Evolutionary conservation across 1,284 basidiomycete genomes (phyloP).

Genomic region (Naganishia sp.): DNA sequence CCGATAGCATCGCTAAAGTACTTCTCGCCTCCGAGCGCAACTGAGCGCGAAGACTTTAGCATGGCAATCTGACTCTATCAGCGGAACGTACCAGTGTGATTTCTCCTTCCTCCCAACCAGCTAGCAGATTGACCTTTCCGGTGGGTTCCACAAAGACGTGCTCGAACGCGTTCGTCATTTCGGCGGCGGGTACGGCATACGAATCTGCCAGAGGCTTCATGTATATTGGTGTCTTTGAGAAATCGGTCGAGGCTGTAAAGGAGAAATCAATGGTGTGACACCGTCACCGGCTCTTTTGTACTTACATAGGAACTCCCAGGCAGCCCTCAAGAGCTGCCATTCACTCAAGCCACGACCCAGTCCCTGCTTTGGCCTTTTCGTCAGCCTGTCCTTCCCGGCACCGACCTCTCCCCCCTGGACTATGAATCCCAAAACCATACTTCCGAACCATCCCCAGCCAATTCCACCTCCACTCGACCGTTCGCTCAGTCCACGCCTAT

Average conservation of each 20-base stretch:
- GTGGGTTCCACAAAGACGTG: conserved; percentile 75
- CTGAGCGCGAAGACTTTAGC: conserved; percentile 53
- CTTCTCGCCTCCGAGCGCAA: conserved; percentile 72
- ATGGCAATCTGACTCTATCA: neutral
- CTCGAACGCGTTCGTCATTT: conserved; percentile 47
- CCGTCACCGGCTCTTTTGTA: conserved; percentile 55
- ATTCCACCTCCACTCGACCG: conserved; percentile 69
- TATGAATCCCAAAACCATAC: conserved; percentile 68
- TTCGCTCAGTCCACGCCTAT: conserved; percentile 71
- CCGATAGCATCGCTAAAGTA: conserved; percentile 62
- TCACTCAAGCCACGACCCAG: conserved; percentile 58
- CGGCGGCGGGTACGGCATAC: conserved; percentile 43
- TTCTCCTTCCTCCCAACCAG: conserved; percentile 65
- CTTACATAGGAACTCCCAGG: conserved; percentile 51
- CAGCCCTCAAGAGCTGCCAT: conserved; percentile 50
- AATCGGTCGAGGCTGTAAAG: conserved; percentile 68
- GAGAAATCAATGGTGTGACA: conserved; percentile 62
- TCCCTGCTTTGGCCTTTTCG: conserved; percentile 48
- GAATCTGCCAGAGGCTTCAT: conserved; percentile 54
- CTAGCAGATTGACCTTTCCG: conserved; percentile 78
- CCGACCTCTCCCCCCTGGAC: conserved; percentile 67
- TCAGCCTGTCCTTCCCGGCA: conserved; percentile 40
- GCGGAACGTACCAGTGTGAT: conserved; percentile 50
- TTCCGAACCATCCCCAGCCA: conserved; percentile 68
- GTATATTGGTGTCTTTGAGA: conserved; percentile 64